A percentile compares a stretch with the other conserved stretches of the same genome.
Evolutionary conservation across 441 rosid species (phyloP).

Genomic region (Gossypium schwendimanii): DNA sequence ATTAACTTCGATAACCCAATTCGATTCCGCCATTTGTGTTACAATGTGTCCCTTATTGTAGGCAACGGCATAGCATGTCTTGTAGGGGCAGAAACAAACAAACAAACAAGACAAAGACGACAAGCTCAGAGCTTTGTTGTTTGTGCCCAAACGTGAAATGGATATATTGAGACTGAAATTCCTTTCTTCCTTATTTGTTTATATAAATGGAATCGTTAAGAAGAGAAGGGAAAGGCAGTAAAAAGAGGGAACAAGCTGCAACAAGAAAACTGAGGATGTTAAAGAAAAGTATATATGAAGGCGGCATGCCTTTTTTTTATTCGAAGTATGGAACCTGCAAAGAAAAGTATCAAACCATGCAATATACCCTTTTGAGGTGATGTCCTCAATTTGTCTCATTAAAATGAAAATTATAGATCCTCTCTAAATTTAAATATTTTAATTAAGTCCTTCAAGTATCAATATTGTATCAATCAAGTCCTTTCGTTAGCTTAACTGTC

Average conservation of each 20-base stretch:
- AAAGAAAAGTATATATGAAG: neutral
- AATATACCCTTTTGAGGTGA: no score
- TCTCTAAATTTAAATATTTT: no score
- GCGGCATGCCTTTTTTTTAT: no score
- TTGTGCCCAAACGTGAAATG: neutral
- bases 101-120: neutral
- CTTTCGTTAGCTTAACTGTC: no score
- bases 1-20: slow-evolving; percentile 21
- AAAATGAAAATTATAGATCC: no score
- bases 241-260: neutral
- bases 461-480: no score
- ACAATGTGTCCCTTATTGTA: neutral
- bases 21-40: neutral
- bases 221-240: neutral
- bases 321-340: no score
- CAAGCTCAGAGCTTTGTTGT: neutral
- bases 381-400: no score
- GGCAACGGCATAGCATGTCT: neutral
- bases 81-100: neutral
- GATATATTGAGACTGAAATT: neutral
- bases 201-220: neutral
- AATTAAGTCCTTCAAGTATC: no score
- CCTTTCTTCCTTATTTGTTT: neutral
- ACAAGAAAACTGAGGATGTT: neutral
- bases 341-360: no score